Conservation (phyloP, 352 stramenopile species). For the Globisporangium radiosum region DNA sequence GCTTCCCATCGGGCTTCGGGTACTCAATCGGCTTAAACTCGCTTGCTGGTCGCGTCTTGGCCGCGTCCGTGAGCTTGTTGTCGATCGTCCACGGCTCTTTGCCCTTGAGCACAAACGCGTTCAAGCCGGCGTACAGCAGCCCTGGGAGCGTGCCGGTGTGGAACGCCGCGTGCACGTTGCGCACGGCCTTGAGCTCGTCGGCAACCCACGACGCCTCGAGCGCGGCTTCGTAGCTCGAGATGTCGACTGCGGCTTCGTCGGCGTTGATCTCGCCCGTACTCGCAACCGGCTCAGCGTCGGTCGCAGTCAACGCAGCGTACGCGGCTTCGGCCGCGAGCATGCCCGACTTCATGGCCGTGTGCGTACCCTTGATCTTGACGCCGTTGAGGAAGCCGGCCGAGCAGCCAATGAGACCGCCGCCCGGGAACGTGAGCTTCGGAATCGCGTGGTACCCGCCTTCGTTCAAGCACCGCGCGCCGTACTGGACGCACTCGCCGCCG, state of each 20-base stretch:
- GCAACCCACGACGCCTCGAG: constrained; percentile 95
- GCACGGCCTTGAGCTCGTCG: constrained; percentile 95
- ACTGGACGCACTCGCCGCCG: constrained; percentile 95
- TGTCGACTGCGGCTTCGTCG: constrained; percentile 50
- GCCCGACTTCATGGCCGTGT: constrained; percentile 98
- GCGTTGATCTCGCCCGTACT: constrained; percentile 69
- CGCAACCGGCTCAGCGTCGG: constrained; percentile 47
- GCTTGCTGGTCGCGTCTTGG: constrained; percentile 88
- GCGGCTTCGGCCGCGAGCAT: constrained; percentile 96
- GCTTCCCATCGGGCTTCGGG: constrained; percentile 93
- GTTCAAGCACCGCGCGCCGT: constrained; percentile 93
- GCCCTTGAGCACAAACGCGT: constrained; percentile 91
- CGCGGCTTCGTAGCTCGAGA: constrained; percentile 82
- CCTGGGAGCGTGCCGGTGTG: constrained; percentile 91
- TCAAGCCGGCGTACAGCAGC: constrained; percentile 91
- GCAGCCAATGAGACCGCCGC: constrained; percentile 94
- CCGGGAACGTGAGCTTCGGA: constrained; percentile 98
- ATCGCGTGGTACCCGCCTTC: constrained; percentile 96
- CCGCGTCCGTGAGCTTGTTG: constrained; percentile 82
- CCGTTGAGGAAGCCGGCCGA: constrained; percentile 97
- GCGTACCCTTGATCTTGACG: constrained; percentile 99
- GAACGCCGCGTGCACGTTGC: constrained; percentile 97
- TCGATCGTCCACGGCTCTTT: constrained; percentile 96
- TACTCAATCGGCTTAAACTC: constrained; percentile 93
- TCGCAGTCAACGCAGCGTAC: constrained; percentile 82